Percentiles rank a stretch among this genome's conserved stretches.
Evolutionary conservation across 148 eudicot genomes (phyloP).

Genomic region (Spergularia bocconei): DNA sequence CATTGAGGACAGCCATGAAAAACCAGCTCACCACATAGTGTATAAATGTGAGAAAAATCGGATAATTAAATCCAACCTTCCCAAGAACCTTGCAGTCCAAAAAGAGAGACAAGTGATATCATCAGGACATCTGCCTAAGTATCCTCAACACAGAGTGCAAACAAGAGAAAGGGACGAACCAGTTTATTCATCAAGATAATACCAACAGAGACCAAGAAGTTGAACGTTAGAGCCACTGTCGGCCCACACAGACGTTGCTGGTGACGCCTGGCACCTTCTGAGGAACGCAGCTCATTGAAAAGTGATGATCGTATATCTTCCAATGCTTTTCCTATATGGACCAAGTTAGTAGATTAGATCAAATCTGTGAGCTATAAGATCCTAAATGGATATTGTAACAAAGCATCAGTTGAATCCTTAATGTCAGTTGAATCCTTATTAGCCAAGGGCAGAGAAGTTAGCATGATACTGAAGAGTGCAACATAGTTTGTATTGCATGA

Average conservation of each 20-base stretch:
- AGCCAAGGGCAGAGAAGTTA: background rate
- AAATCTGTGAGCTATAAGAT: background rate
- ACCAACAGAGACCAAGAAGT: constrained; percentile 81
- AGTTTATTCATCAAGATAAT: constrained; percentile 87
- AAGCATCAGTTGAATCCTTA: background rate
- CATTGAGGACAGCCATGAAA: constrained; percentile 73
- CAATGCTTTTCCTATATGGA: constrained; percentile 63
- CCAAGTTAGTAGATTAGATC: background rate
- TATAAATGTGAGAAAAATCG: constrained; percentile 81
- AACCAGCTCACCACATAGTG: constrained; percentile 87
- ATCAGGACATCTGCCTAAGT: background rate
- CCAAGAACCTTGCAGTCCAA: constrained; percentile 60
- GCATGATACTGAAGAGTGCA: too few species aligned
- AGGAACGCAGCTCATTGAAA: constrained; percentile 54
- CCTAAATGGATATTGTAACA: background rate
- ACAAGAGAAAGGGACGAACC: constrained; percentile 39
- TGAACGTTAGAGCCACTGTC: constrained; percentile 82
- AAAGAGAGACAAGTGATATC: background rate
- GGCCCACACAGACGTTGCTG: constrained; percentile 72
- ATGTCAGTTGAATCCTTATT: background rate
- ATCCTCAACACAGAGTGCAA: background rate
- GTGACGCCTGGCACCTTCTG: constrained; percentile 70
- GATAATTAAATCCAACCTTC: constrained; percentile 80
- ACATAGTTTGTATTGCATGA: background rate
- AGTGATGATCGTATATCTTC: constrained; percentile 77